Evolutionary conservation across 192 early-diverging fungal species (phyloP), one percentile per base, ranked within the genome.

Genomic region (Linnemannia exigua): DNA sequence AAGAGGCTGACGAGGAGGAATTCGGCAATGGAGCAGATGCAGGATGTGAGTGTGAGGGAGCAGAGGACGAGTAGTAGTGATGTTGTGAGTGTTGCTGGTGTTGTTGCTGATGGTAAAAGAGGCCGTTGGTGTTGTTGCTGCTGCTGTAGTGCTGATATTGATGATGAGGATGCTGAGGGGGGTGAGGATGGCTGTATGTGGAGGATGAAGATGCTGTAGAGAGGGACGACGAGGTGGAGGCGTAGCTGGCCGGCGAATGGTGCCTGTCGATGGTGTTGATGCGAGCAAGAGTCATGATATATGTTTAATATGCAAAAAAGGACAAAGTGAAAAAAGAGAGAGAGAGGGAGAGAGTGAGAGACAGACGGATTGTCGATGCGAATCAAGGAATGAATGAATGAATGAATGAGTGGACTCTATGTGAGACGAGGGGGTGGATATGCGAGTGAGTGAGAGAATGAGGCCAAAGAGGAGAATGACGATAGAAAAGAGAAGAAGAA

Each of bases 61-160:
- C 68, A 36, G 68, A 70, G 20, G 68, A 70, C 33, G 68, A 70
- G 68, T 41, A 70, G 44, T 72, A 72, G 19, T 36, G 46, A 14
- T 38, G 19, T 2, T 72, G 70, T 38, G 19, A 20, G 6, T 25
- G 41, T 6, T 33, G 35, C 15, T 46, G 70, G 41, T 72, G 19
- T 5, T 72, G 46, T 6, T 31, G 46, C 15, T 28, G 47, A 31
- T 72, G 71, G 38, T 51, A 35, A 9, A n/a, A 22, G 35, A 19
- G 35, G 68, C 37, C 38, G 68, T 38, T n/a, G 38, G 38, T 41
- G 31, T 9, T 16, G n/a, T 41, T 22, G 36, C 22, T 41, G 37
- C 12, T 37, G 38, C n/a, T 41, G 20, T 44, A n/a, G 37, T 38
- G 31, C 31, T 52, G 35, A 33, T 20, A 14, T 19, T 20, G 50